Conservation (phyloP, 345 rosid species). For the Bruguiera parviflora region DNA sequence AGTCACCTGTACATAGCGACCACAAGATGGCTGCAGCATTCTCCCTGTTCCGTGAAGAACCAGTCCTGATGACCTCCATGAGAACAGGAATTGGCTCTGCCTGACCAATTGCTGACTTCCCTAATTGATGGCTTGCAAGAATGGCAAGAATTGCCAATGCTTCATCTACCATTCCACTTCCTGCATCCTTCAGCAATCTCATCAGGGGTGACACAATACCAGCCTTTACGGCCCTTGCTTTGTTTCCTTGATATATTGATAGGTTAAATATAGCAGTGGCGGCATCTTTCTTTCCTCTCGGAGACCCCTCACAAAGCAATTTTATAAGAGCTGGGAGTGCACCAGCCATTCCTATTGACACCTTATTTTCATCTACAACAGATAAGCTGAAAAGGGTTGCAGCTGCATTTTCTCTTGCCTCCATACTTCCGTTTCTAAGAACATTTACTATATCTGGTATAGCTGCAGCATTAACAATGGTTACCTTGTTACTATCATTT, state of each 20-base stretch:
- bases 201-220: slow-evolving; percentile 80
- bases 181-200: slow-evolving; percentile 74
- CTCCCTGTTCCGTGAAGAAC: slow-evolving; percentile 91
- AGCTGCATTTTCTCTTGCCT: slow-evolving; percentile 97
- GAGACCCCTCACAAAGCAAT: slow-evolving; percentile 80
- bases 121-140: slow-evolving; percentile 87
- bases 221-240: slow-evolving; percentile 88
- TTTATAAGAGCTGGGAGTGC: slow-evolving; percentile 89
- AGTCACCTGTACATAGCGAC: slow-evolving; percentile 66
- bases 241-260: slow-evolving; percentile 92
- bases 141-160: slow-evolving; percentile 89
- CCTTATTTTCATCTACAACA: slow-evolving; percentile 93
- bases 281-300: slow-evolving; percentile 94
- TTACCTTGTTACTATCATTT: slow-evolving; percentile 84
- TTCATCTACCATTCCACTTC: slow-evolving; percentile 95
- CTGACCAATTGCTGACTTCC: slow-evolving; percentile 68
- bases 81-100: slow-evolving; percentile 68
- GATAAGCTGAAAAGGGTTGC: slow-evolving; percentile 96
- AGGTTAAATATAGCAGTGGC: slow-evolving; percentile 96
- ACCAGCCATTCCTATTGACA: slow-evolving; percentile 91
- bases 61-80: slow-evolving; percentile 75
- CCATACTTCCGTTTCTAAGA: slow-evolving; percentile 85
- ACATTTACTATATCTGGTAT: slow-evolving; percentile 92
- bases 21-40: slow-evolving; percentile 84
- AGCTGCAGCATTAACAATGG: slow-evolving; percentile 91